Evolutionary conservation across 139 green algal genomes (phyloP).

Genomic region (Coelastrella sp.): DNA sequence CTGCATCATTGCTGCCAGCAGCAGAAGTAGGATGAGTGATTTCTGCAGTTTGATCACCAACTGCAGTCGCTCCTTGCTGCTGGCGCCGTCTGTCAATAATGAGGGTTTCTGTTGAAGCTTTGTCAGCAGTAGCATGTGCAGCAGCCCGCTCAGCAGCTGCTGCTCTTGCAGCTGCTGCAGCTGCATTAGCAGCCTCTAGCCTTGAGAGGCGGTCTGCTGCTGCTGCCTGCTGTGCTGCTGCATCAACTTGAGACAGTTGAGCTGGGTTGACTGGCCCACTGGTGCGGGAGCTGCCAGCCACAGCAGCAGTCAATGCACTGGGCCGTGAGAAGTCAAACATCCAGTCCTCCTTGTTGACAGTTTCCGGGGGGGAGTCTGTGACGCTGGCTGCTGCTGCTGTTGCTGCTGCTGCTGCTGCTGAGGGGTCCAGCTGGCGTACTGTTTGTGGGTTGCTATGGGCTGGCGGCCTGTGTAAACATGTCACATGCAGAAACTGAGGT

Average conservation of each 20-base stretch:
- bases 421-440: no score
- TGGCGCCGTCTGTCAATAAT: neutral
- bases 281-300: neutral
- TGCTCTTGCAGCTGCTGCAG: conserved; percentile 8
- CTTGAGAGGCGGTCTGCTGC: conserved; percentile 10
- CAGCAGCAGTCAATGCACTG: neutral
- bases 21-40: neutral
- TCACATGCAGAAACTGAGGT: neutral
- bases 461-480: no score
- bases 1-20: neutral
- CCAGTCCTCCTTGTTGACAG: conserved; percentile 28
- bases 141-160: conserved; percentile 1
- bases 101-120: neutral
- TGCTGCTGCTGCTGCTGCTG: neutral
- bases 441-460: no score
- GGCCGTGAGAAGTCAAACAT: conserved; percentile 34
- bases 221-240: conserved; percentile 24
- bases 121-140: neutral
- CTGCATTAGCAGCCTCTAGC: neutral
- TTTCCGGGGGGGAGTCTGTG: neutral
- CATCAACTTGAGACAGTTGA: conserved; percentile 27
- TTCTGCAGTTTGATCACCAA: neutral
- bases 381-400: neutral
- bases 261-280: conserved; percentile 19
- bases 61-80: neutral